These are phyloP conservation scores for Urostyla sp. DNA, from an alignment of 73 alveolate genomes.

Conservation along the genomic window DNA sequence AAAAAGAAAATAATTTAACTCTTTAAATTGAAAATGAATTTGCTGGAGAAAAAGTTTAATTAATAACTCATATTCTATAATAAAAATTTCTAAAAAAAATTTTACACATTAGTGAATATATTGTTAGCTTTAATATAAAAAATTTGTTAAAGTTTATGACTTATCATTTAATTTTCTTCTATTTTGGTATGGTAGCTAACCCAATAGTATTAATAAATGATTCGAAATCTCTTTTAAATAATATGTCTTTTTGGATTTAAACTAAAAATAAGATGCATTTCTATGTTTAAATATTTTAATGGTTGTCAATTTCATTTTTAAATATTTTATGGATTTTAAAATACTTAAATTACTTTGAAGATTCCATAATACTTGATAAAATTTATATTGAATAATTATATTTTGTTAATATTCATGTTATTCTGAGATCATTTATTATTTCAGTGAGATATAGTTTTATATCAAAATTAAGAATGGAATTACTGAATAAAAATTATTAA, in stretches of 20 bases:
- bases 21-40: too few relatives aligned
- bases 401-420: too few relatives aligned
- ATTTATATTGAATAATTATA: too few relatives aligned
- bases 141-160: slow-evolving; percentile 7
- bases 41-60: too few relatives aligned
- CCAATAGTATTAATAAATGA: slow-evolving; percentile 5
- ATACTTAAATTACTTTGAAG: too few relatives aligned
- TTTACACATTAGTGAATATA: slow-evolving; percentile 28
- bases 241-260: slow-evolving; percentile 3
- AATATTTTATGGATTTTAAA: not conserved
- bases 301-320: not conserved
- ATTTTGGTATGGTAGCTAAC: not conserved
- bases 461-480: too few relatives aligned
- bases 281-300: not conserved
- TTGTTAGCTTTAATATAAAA: not conserved
- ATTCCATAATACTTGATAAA: too few relatives aligned
- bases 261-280: not conserved
- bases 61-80: too few relatives aligned
- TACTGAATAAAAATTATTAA: too few relatives aligned
- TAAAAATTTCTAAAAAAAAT: slow-evolving; percentile 37
- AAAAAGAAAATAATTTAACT: too few relatives aligned
- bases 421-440: too few relatives aligned
- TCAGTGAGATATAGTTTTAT: too few relatives aligned
- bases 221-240: not conserved
- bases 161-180: slow-evolving; percentile 33